Base-by-base conservation (phyloP, 2,329 filamentous ascomycete genomes). In the Sphaceloma murrayae region DNA sequence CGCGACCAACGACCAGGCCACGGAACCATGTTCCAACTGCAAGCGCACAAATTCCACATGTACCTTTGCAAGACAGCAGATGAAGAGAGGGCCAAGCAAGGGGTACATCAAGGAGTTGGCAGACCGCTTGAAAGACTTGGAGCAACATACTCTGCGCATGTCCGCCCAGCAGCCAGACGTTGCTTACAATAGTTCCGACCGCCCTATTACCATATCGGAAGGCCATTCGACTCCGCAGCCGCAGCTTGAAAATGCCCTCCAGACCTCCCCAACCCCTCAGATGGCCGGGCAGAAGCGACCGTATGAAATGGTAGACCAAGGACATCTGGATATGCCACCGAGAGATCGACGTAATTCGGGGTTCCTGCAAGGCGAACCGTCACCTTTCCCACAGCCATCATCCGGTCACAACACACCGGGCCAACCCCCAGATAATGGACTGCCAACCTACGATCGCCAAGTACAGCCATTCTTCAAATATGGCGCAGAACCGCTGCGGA, bases 41-140 rank as follows among this genome's bases (percentile, higher is more conserved):
- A 78, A 79, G 45, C 77, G 85, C 43, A 80, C 84, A 5, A 75
- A 75, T n/a, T 75, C 79, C n/a, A 68, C 70, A 16, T 94, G 87
- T 63, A 73, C 87, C 14, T 94, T 94, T 58, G 93, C 84, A 61
- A 76, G 87, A 40, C 80, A 45, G 17, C 42, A 45, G 14, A n/a
- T 45, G 16, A 45, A 62, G 54, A 48, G 59, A 30, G 86, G 87
- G 1, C 86, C 87, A 2, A 91, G 82, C 58, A 94, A 94, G 73
- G 87, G 87, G 11, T 94, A 94, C 55, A 94, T 94, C 60, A 94
- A 93, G 59, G 86, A 94, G 61, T 73, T 94, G 16, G 85, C 86
- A 17, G 86, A 94, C 58, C 73, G 87, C 18, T 78, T 94, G 48
- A 79, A 88, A 54, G 80, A 76, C 32, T 80, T 94, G 34, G 87